Base-by-base conservation (phyloP, 2,329 filamentous ascomycete genomes). In the Talaromyces rugulosus region DNA sequence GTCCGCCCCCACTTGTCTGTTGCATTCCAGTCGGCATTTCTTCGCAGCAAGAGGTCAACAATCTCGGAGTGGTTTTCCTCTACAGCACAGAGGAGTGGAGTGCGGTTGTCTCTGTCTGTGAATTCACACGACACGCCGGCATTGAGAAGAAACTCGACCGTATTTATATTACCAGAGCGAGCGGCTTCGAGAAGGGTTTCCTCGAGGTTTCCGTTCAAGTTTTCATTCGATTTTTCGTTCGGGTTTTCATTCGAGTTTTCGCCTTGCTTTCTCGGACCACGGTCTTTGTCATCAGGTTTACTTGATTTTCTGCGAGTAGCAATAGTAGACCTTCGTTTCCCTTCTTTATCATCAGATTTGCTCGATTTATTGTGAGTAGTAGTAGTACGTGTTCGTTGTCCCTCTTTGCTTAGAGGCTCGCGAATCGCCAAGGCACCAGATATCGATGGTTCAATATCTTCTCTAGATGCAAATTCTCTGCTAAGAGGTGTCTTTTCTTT, bases 21-120 rank as follows among this genome's bases (percentile, higher is more conserved):
- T 27, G 57, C 47, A 50, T 51, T 52, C 42, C 42, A 52, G 47
- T 59, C 57, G 5, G 47, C 47, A 9, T 53, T 42, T 1, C 33
- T 31, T 18, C 28, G 9, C 27, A 59, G 47, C 42, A 59, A 52
- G 44, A 59, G 57, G 3, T 52, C 44, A 30, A 59, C 57, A n/a
- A 59, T 59, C 9, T 42, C 23, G n/a, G 2, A 4, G 23, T 9
- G 28, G 47, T 51, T 51, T 14, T 51, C 23, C 28, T 51, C 18
- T 1, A 30, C 47, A n/a, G 47, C 47, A 51, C 6, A 27, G 23
- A 51, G 47, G 28, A 51, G 47, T 14, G 47, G 47, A 28, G 47
- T 51, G 47, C 8, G 23, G 9, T 30, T 18, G 23, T 27, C 9
- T 14, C 9, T n/a, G 47, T 51, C 47, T 30, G 6, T 30, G 47